These are phyloP conservation scores for Thalassiosira ordinaria DNA, from an alignment of 352 stramenopile genomes.

Conservation along the genomic window DNA sequence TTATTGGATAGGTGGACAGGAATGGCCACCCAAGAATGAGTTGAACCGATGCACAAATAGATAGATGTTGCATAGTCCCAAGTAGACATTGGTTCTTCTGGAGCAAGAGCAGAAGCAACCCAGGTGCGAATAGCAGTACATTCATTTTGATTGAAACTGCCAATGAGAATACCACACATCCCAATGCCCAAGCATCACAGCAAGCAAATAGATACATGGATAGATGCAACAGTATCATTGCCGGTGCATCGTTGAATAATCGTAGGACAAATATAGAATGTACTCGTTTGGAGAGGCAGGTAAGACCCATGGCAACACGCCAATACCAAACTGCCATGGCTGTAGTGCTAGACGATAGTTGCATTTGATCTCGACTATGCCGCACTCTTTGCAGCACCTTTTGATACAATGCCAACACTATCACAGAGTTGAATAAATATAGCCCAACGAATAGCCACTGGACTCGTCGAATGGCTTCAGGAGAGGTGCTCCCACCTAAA, in stretches of 20 bases:
- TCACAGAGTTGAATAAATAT: conserved; percentile 86
- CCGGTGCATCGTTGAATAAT: conserved; percentile 98
- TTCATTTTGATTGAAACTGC: conserved; percentile 99
- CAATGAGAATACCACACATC: conserved; percentile 94
- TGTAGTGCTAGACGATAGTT: conserved; percentile 18
- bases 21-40: conserved; percentile 94
- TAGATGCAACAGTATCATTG: conserved; percentile 95
- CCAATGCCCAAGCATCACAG: conserved; percentile 74
- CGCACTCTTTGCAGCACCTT: conserved; percentile 23
- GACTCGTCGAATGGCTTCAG: conserved; percentile 32
- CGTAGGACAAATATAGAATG: conserved; percentile 98
- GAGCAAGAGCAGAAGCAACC: conserved; percentile 94
- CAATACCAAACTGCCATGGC: conserved; percentile 82
- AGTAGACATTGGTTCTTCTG: conserved; percentile 76
- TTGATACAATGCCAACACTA: conserved; percentile 44
- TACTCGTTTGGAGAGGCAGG: conserved; percentile 94
- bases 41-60: conserved; percentile 92
- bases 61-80: conserved; percentile 88
- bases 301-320: conserved; percentile 87
- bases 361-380: conserved; percentile 7
- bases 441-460: conserved; percentile 93
- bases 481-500: conserved; percentile 72
- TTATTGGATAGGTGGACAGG: conserved; percentile 92
- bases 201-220: conserved; percentile 89
- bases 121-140: conserved; percentile 96